These are phyloP conservation scores for Oropetium thomaeum DNA, from an alignment of 176 grass and related monocot genomes.

Conservation along the genomic window DNA sequence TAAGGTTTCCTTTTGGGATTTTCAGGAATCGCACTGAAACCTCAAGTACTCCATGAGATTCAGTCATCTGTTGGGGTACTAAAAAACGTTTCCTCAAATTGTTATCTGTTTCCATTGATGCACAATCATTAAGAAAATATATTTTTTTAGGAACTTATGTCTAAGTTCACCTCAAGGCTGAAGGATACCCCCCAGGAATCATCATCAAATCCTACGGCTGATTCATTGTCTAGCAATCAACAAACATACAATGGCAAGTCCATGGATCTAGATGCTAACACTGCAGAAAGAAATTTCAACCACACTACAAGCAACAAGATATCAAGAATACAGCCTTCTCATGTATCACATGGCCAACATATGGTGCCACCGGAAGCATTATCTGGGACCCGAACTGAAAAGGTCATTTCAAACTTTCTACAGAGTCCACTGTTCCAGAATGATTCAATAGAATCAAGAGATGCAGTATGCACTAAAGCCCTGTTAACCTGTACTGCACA, in stretches of 20 bases:
- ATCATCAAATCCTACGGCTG: conserved; percentile 28
- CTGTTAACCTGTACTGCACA: not conserved
- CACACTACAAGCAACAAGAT: conserved; percentile 35
- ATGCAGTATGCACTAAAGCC: conserved; percentile 43
- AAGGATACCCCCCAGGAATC: conserved; percentile 35
- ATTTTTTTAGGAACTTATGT: conserved; percentile 53
- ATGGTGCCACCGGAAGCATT: conserved; percentile 14
- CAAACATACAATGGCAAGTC: conserved; percentile 21
- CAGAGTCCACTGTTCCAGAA: conserved; percentile 66
- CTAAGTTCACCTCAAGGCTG: conserved; percentile 57
- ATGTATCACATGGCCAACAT: conserved; percentile 19
- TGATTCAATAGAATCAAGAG: conserved; percentile 31
- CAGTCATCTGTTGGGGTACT: conserved; percentile 73
- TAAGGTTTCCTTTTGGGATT: conserved; percentile 17
- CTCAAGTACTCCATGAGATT: conserved; percentile 59
- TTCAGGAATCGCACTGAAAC: conserved; percentile 74
- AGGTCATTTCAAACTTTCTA: conserved; percentile 67
- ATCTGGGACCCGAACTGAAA: conserved; percentile 58
- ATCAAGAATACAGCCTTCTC: conserved; percentile 21
- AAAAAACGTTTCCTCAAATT: too few relatives aligned
- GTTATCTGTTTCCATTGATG: conserved; percentile 5
- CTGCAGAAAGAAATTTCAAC: conserved; percentile 20
- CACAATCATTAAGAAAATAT: conserved; percentile 24
- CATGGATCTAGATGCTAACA: conserved; percentile 42
- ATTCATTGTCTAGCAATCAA: conserved; percentile 45